Base-by-base conservation (phyloP, 192 early-diverging fungal species). In the Gamsiella multidivaricata region DNA sequence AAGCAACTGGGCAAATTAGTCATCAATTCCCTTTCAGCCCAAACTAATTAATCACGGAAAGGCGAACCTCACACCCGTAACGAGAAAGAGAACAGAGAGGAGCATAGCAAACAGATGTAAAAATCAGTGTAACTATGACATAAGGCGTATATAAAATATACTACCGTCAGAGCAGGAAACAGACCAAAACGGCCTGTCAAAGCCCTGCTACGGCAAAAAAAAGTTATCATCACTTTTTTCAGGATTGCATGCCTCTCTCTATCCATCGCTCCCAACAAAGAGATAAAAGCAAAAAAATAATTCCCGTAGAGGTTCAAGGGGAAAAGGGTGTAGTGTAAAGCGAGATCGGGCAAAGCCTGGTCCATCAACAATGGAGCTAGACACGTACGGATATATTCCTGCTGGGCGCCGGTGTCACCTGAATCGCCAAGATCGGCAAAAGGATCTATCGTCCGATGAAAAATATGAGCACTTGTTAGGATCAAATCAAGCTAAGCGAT, bases 111-210 rank as follows among this genome's bases (percentile, higher is more conserved):
- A 54, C 26, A 76, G 11, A 17, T 15, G 26, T 57, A 72, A 65
- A 58, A 73, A 73, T 76, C 73, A 76, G 73, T 76, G 73, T 76
- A 76, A 76, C 73, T 76, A 76, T 78, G 74, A 78, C 74, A 78
- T 70, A 76, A 61, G 25, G 74, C 66, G 74, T 78, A 69, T 78
- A 78, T 58, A 41, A 51, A 78, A 58, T 78, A 78, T 69, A 78
- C 74, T 68, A 69, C 59, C 74, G 61, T 42, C 74, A 78, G 66
- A 63, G 26, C 74, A 69, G 74, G 74, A 78, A 69, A 49, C 65
- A 63, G 39, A 69, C 74, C 74, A 78, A 69, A 78, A 78, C 74
- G 74, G 74, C 59, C 47, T 57, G 61, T 31, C 61, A 57, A 58
- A 59, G 61, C 66, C 74, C 74, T 68, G 74, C 74, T 78, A 64